Percentiles rank a stretch among this genome's conserved stretches.
phyloP scores from a whole-genome alignment of 768 basidiomycete species.

The Phanerochaete sordida region DNA sequence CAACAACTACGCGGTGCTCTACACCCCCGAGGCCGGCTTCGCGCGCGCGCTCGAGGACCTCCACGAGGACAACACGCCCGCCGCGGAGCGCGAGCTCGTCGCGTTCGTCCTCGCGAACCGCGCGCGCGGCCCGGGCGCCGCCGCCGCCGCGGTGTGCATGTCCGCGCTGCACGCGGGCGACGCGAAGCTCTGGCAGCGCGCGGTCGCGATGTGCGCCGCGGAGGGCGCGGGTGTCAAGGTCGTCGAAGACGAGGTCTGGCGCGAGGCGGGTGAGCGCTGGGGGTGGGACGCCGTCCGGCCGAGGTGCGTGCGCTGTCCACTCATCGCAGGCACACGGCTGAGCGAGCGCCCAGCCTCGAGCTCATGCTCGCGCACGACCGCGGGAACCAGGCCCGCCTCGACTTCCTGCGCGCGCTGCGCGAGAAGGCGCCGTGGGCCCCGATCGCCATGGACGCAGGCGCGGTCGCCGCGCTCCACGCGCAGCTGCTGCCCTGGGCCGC shows the following conservation, averaged over 20 bases:
- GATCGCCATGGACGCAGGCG: not conserved
- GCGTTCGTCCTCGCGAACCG: conserved; percentile 2
- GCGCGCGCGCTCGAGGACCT: conserved; percentile 10
- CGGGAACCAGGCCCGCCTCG: not conserved
- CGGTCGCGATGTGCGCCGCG: conserved; percentile 5
- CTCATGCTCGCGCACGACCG: conserved; percentile 1
- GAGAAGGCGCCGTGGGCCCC: not conserved
- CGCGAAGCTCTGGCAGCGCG: conserved; percentile 7
- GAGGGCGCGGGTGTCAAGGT: not conserved
- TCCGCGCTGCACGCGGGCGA: conserved; percentile 8
- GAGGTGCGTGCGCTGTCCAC: not conserved
- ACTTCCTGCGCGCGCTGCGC: not conserved
- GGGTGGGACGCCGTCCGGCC: conserved; percentile 9
- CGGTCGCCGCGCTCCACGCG: not conserved
- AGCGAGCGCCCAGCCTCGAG: conserved; percentile 1
- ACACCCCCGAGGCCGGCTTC: conserved; percentile 2
- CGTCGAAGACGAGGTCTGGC: conserved; percentile 4
- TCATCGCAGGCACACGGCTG: not conserved
- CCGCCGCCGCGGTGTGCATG: conserved; percentile 1
- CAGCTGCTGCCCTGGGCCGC: not conserved
- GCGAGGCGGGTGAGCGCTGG: conserved; percentile 2
- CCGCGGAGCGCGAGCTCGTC: conserved; percentile 2
- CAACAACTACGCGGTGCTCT: not conserved
- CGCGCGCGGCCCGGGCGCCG: not conserved
- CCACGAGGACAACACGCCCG: not conserved